phyloP scores from a whole-genome alignment of 352 stramenopile species.

The Phytopythium montanum region DNA sequence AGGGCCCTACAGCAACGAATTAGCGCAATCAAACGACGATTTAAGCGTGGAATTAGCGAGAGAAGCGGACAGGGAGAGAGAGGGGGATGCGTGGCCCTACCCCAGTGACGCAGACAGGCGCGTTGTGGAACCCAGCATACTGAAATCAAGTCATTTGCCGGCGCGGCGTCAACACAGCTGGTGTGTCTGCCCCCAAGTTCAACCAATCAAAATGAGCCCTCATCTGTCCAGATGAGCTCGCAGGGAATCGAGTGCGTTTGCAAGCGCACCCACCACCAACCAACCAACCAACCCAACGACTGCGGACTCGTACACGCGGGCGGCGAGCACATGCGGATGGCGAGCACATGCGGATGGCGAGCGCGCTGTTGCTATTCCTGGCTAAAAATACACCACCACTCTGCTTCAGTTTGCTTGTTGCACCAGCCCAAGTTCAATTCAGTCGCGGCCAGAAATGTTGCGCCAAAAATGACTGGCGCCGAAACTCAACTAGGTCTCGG shows the following conservation, averaged over 20 bases:
- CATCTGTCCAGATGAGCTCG: not conserved
- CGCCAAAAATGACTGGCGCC: not conserved
- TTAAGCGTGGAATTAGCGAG: not conserved
- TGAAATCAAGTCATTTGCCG: not conserved
- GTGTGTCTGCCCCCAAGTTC: slow-evolving; percentile 1
- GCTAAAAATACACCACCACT: not conserved
- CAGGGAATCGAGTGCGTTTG: too few relatives aligned
- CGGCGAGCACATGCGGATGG: too few relatives aligned
- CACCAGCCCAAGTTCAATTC: slow-evolving; percentile 7
- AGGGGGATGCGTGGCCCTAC: slow-evolving; percentile 1
- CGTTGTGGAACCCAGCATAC: not conserved
- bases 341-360: too few relatives aligned
- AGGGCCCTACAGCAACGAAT: not conserved
- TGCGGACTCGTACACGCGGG: not conserved
- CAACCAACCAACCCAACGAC: not conserved
- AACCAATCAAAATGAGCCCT: slow-evolving; percentile 4
- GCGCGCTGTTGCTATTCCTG: not conserved
- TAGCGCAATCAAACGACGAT: not conserved
- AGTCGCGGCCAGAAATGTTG: slow-evolving; percentile 2
- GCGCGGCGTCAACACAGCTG: not conserved
- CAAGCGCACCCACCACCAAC: slow-evolving; percentile 2
- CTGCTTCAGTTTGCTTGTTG: slow-evolving; percentile 5
- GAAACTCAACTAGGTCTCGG: slow-evolving; percentile 6
- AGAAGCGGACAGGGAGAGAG: not conserved
- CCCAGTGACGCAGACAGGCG: slow-evolving; percentile 1